Base-by-base conservation (phyloP, 2,329 filamentous ascomycete species). In the Hypoxylon sp. region DNA sequence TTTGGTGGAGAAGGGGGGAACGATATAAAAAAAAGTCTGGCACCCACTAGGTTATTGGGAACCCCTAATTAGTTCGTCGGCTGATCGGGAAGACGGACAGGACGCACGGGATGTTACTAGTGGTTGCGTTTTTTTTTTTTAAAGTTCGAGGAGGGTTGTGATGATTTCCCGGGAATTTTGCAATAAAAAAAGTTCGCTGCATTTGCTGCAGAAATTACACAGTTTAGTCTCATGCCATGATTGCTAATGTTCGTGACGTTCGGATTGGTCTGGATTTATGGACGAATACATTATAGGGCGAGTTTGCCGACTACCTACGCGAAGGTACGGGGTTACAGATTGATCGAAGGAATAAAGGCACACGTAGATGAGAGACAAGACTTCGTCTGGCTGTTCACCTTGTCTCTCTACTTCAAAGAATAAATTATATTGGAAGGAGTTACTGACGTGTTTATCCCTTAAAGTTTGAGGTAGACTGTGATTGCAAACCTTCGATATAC, bases 151-250 rank as follows among this genome's bases (percentile, higher is more conserved):
- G 60, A 73, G 64, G 71, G 65, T 73, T 66, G 57, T 50, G 63
- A 64, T 62, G 67, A 70, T 68, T 62, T 67, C 52, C 56, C 59
- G 61, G 52, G 56, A 50, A 49, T 68, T 72, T 75, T 71, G 70
- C 73, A 75, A 73, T 75, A 72, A 68, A 69, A 74, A 73, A 75
- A 74, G 67, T 72, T 56, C 57, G 60, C 68, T 72, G 68, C 51
- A 67, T 68, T 28, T 19, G 38, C 17, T 43, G 19, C 9, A 19
- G 14, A 11, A 11, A 10, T 41, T 6, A 36, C 34, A 14, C 34
- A 36, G 34, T 14, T 5, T 36, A 32, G 13, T 14, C n/a, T 14
- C 10, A 30, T 36, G 34, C 34, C 34, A 36, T 36, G 13, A n/a
- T 36, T 9, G n/a, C 3, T 28, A 7, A 9, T 7, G 28, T 30